Base-by-base conservation (phyloP, 139 green algal genomes). In the Mesotaenium endlicherianum region DNA sequence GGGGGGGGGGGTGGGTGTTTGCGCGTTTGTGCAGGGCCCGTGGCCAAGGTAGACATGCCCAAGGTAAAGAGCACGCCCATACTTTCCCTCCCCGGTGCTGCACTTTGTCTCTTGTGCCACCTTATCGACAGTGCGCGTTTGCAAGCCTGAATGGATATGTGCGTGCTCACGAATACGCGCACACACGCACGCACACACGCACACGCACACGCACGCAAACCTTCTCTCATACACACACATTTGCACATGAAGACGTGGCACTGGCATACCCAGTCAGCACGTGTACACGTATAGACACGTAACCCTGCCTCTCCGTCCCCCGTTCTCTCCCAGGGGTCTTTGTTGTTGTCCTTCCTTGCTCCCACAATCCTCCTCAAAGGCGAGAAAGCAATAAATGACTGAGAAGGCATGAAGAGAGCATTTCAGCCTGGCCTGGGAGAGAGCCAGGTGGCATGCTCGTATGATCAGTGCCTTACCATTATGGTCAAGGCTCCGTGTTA, bases 21-120 rank as follows among this genome's bases (percentile, higher is more conserved):
- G 20, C 26, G 53, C 53, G 14, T 64, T 64, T 64, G 2, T 31
- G 17, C 75, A 84, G 77, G 77, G n/a, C 58, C 60, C 1, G 81
- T 84, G 20, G 57, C 58, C 16, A 76, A 84, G 47, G 47, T 84
- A 30, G 77, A 84, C 68, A 84, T 84, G 77, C 77, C 77, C 3
- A 84, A 84, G 77, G 75, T 82, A 79, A 11, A 20, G 14, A 68
- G 8, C 17, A 44, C 30, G 17, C 26, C 50, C 26, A 64, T 64
- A 26, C 20, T 64, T 64, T 64, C 50, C 50, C 20, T 64, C 26
- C 26, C 50, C 50, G n/a, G 20, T 64, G 50, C 20, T 64, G 50
- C 50, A 64, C 20, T 26, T 64, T 64, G n/a, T n/a, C n/a, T n/a
- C n/a, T n/a, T n/a, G n/a, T n/a, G n/a, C n/a, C n/a, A n/a, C n/a